These are phyloP conservation scores for Casuarina cunninghamiana DNA, from an alignment of 306 rosid species.

Conservation along the genomic window DNA sequence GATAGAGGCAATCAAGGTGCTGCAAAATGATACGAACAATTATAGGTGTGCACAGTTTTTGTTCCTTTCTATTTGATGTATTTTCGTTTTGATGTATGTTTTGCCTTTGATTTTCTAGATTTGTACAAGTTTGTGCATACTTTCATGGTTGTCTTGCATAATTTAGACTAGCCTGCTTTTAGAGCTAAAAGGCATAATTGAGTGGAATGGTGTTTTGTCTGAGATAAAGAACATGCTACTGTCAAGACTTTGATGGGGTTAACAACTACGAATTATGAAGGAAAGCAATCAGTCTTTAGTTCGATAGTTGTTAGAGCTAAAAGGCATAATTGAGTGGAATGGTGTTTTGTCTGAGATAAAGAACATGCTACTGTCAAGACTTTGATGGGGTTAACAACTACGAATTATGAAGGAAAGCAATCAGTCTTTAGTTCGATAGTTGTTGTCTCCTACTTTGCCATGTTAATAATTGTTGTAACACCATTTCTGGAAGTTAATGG, in stretches of 20 bases:
- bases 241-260: neutral
- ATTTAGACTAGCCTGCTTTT: neutral
- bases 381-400: neutral
- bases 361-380: neutral
- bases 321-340: neutral
- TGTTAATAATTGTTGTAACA: neutral
- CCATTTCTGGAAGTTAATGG: neutral
- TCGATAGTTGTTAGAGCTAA: neutral
- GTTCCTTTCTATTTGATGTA: conserved; percentile 10
- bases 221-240: neutral
- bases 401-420: neutral
- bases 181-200: neutral
- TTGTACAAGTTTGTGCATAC: neutral
- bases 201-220: neutral
- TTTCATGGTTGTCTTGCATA: neutral
- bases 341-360: neutral
- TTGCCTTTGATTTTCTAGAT: neutral
- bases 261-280: neutral
- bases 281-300: neutral
- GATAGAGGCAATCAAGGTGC: conserved; percentile 95
- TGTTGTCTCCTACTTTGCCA: neutral
- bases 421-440: neutral
- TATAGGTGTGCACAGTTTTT: conserved; percentile 61
- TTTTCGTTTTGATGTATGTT: conserved; percentile 7
- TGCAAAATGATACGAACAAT: conserved; percentile 59